Conservation (phyloP, 164 flowering plant genomes). For the Aristolochia californica region DNA sequence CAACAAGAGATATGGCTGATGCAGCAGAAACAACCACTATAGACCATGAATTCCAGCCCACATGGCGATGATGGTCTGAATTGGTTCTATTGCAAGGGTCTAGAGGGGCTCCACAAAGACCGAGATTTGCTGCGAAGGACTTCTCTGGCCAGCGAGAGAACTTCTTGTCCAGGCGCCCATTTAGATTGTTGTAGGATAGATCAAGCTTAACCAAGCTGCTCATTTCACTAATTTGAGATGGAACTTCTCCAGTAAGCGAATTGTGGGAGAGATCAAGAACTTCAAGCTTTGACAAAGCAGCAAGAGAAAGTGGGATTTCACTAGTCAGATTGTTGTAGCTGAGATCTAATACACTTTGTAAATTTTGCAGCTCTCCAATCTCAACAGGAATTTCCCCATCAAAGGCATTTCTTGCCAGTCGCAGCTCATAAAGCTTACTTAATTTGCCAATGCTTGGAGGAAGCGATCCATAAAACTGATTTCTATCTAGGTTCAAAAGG, state of each 20-base stretch:
- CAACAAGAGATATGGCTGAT: slow-evolving; percentile 33
- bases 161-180: slow-evolving; percentile 52
- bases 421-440: slow-evolving; percentile 68
- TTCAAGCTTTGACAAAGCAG: slow-evolving; percentile 60
- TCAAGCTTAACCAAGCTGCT: slow-evolving; percentile 69
- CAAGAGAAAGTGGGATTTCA: slow-evolving; percentile 54
- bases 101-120: slow-evolving; percentile 75
- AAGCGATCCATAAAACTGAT: slow-evolving; percentile 51
- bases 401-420: slow-evolving; percentile 50
- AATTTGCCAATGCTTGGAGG: slow-evolving; percentile 53
- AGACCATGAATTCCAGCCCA: slow-evolving; percentile 21
- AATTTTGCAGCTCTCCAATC: slow-evolving; percentile 60
- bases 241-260: slow-evolving; percentile 59
- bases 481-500: slow-evolving; percentile 49
- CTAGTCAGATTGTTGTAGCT: slow-evolving; percentile 79
- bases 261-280: slow-evolving; percentile 80
- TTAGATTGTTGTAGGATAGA: slow-evolving; percentile 67
- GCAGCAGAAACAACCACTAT: slow-evolving; percentile 43
- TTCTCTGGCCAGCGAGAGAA: slow-evolving; percentile 67
- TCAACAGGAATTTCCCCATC: slow-evolving; percentile 64
- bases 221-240: slow-evolving; percentile 55
- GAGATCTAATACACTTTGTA: slow-evolving; percentile 71
- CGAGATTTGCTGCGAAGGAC: slow-evolving; percentile 50
- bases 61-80: slow-evolving; percentile 7
- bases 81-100: slow-evolving; percentile 20